phyloP scores from a whole-genome alignment of 2,329 filamentous ascomycete genomes.

The Calonectria pseudoturangicola region DNA sequence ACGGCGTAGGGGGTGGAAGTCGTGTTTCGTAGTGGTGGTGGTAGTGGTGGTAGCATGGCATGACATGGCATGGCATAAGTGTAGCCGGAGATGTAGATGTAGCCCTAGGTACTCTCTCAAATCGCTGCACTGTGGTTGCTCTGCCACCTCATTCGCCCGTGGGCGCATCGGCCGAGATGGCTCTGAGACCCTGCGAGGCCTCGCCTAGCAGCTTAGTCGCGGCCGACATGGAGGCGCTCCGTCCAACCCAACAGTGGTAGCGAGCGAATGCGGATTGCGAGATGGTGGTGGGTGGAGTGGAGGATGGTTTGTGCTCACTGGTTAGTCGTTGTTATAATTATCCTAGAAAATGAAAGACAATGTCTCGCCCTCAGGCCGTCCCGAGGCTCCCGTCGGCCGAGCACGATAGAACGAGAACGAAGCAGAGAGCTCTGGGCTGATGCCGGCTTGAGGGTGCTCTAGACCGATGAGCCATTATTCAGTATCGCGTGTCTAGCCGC shows the following conservation, averaged over 20 bases:
- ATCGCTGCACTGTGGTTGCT: conserved; percentile 51
- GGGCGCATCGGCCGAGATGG: conserved; percentile 49
- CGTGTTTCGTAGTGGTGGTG: conserved; percentile 20
- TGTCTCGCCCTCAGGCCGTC: conserved; percentile 41
- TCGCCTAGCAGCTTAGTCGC: conserved; percentile 24
- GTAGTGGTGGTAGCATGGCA: conserved; percentile 32
- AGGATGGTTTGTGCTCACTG: conserved; percentile 29
- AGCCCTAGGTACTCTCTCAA: conserved; percentile 49
- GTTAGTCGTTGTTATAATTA: conserved; percentile 28
- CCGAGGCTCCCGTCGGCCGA: conserved; percentile 22
- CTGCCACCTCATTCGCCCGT: conserved; percentile 50
- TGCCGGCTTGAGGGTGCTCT: conserved; percentile 20
- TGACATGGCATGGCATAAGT: conserved; percentile 28
- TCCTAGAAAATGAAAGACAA: conserved; percentile 24
- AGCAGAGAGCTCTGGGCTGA: conserved; percentile 30
- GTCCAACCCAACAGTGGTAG: conserved; percentile 11
- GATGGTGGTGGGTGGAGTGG: conserved; percentile 27
- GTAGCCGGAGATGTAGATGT: conserved; percentile 40
- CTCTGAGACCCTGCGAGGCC: conserved; percentile 27
- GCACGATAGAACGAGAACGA: conserved; percentile 11
- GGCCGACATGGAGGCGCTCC: conserved; percentile 15
- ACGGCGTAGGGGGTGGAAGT: conserved; percentile 43
- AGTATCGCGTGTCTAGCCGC: conserved; percentile 31
- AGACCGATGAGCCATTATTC: conserved; percentile 30
- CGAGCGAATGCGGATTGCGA: conserved; percentile 19